phyloP scores from a whole-genome alignment of 495 filamentous ascomycete genomes.

The Penicillium taxi region DNA sequence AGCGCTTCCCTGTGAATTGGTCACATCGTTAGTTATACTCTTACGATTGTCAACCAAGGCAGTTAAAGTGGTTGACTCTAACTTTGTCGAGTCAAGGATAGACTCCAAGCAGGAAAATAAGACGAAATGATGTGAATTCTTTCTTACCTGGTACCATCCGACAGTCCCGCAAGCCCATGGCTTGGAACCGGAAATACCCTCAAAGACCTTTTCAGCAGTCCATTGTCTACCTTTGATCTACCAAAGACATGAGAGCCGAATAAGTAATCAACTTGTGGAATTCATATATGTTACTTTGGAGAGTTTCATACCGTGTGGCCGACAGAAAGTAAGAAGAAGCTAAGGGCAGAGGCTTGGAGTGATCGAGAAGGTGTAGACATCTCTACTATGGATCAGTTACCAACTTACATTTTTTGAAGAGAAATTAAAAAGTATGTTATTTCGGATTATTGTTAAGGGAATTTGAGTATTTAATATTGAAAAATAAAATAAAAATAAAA shows the following conservation, averaged over 20 bases:
- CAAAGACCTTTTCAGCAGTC: slow-evolving; percentile 21
- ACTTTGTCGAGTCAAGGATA: too few relatives aligned
- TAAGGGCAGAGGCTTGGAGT: slow-evolving; percentile 18
- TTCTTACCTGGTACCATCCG: slow-evolving; percentile 29
- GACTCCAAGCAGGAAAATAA: background rate
- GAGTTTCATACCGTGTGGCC: slow-evolving; percentile 20
- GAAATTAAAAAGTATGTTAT: too few relatives aligned
- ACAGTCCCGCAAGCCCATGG: slow-evolving; percentile 23
- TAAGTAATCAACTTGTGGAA: background rate
- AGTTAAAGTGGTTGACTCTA: background rate
- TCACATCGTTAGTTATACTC: background rate
- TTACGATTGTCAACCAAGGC: background rate
- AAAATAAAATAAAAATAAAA: too few relatives aligned
- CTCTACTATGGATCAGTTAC: background rate
- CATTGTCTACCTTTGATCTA: slow-evolving; percentile 18
- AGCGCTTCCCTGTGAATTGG: slow-evolving; percentile 23
- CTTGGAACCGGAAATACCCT: slow-evolving; percentile 14
- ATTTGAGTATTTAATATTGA: too few relatives aligned
- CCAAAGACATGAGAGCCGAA: too few relatives aligned
- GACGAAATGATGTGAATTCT: too few relatives aligned
- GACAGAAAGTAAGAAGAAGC: slow-evolving; percentile 16
- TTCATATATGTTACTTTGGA: background rate
- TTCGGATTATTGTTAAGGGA: too few relatives aligned
- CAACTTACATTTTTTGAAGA: too few relatives aligned
- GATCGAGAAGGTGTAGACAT: slow-evolving; percentile 15